Evolutionary conservation across 768 basidiomycete genomes (phyloP), one percentile per base, ranked within the genome.

Genomic region (Amanita polypyramis): DNA sequence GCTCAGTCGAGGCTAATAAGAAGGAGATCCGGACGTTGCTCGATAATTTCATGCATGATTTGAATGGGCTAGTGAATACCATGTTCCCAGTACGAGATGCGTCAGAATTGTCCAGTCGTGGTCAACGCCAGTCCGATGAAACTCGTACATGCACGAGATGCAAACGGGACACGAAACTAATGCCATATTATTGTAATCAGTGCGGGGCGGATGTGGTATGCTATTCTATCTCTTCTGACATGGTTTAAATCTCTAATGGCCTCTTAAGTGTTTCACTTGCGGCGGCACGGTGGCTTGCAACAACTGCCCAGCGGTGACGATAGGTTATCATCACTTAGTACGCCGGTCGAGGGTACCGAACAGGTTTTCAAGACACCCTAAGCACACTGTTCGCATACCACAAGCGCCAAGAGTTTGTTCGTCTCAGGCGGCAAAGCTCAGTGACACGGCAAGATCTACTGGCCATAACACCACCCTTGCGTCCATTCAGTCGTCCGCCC

Each of bases 11-110:
- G 1, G 63, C 73, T 45, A 69, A 67, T 42, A 81, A 71, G 59
- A 60, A 58, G 33, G 79, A 82, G 45, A 60, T 84, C 5, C 63
- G 68, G 47, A 43, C 52, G 1, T 59, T 81, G 27, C 52, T 85
- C 33, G 53, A 61, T 40, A 64, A 64, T n/a, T 82, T 84, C 57
- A 72, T 79, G 56, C 53, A 58, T 8, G 72, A 79, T 46, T 62
- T 85, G n/a, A 69, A 78, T 33, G 63, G 60, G 11, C 64, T 74
- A 49, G 55, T 82, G 20, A 56, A 55, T 17, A 59, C 54, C 46
- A 63, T 65, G 0, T 65, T 45, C 30, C 17, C 47, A 43, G 17
- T 25, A 25, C 12, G 33, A 21, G 19, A 41, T 36, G 12, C 47
- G 2, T 12, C 3, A 2, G 34, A 12, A 21, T 15, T 34, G 4